Conservation (phyloP, 1,284 basidiomycete genomes). For the Sanguinoderma infundibulare region DNA sequence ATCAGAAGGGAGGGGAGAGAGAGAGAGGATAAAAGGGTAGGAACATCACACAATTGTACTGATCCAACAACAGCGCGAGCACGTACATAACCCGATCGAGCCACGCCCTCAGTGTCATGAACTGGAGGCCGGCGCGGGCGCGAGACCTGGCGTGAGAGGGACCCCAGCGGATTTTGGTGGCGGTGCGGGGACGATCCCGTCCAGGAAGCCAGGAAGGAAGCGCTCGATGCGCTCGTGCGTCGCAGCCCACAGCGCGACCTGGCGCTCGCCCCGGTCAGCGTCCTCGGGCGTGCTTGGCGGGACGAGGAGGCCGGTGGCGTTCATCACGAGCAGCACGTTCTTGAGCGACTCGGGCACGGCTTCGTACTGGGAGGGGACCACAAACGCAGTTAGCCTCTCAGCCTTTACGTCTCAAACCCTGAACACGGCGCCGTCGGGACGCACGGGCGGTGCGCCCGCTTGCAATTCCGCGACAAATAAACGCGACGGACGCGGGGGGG, state of each 20-base stretch:
- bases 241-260: slow-evolving; percentile 81
- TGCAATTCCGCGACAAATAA: not conserved
- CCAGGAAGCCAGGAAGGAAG: slow-evolving; percentile 88
- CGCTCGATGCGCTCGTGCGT: slow-evolving; percentile 86
- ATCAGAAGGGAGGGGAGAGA: not conserved
- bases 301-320: slow-evolving; percentile 82
- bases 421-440: not conserved
- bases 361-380: slow-evolving; percentile 82
- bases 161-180: slow-evolving; percentile 27
- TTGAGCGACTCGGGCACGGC: slow-evolving; percentile 96
- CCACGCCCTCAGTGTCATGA: slow-evolving; percentile 5
- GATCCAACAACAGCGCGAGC: slow-evolving; percentile 16
- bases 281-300: slow-evolving; percentile 63
- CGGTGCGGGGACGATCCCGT: slow-evolving; percentile 64
- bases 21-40: not conserved
- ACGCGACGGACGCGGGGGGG: not conserved
- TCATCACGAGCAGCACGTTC: slow-evolving; percentile 97
- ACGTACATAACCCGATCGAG: too few relatives aligned
- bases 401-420: not conserved
- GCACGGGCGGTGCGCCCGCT: not conserved
- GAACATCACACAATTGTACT: slow-evolving; percentile 20
- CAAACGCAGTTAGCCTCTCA: slow-evolving; percentile 21
- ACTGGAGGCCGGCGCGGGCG: slow-evolving; percentile 3
- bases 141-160: not conserved
- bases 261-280: slow-evolving; percentile 63